Conservation (phyloP, 2,329 filamentous ascomycete genomes). For the Acarospora socialis region DNA sequence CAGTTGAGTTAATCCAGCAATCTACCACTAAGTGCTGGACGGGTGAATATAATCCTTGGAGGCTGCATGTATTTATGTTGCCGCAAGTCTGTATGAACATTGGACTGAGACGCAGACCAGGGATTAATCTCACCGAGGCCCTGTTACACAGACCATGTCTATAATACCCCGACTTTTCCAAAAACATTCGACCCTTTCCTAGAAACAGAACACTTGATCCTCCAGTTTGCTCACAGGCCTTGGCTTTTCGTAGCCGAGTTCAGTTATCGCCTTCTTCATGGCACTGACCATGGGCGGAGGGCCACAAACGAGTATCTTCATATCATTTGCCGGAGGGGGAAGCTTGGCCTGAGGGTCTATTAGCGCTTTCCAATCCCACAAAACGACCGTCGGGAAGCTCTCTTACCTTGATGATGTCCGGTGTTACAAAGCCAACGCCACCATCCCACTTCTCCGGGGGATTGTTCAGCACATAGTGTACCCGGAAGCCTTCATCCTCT, state of each 20-base stretch:
- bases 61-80: too few relatives aligned
- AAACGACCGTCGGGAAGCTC: not conserved
- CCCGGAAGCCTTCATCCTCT: slow-evolving; percentile 66
- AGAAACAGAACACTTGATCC: slow-evolving; percentile 97
- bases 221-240: slow-evolving; percentile 92
- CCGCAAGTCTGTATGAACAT: too few relatives aligned
- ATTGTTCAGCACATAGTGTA: slow-evolving; percentile 95
- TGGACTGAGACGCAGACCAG: too few relatives aligned
- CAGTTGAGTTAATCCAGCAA: too few relatives aligned
- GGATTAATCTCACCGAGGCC: too few relatives aligned
- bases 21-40: too few relatives aligned
- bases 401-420: slow-evolving; percentile 81
- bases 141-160: not conserved
- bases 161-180: not conserved
- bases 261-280: slow-evolving; percentile 90
- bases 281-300: slow-evolving; percentile 94
- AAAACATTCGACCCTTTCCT: slow-evolving; percentile 22
- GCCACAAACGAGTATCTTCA: slow-evolving; percentile 90
- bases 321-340: slow-evolving; percentile 67
- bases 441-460: slow-evolving; percentile 84
- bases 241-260: slow-evolving; percentile 82
- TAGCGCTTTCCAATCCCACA: slow-evolving; percentile 13
- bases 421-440: slow-evolving; percentile 85
- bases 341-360: slow-evolving; percentile 34
- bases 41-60: too few relatives aligned